A percentile compares a stretch with the other conserved stretches of the same genome.
phyloP scores from a whole-genome alignment of 2,329 filamentous ascomycete genomes.

The Ambrosiella xylebori region DNA sequence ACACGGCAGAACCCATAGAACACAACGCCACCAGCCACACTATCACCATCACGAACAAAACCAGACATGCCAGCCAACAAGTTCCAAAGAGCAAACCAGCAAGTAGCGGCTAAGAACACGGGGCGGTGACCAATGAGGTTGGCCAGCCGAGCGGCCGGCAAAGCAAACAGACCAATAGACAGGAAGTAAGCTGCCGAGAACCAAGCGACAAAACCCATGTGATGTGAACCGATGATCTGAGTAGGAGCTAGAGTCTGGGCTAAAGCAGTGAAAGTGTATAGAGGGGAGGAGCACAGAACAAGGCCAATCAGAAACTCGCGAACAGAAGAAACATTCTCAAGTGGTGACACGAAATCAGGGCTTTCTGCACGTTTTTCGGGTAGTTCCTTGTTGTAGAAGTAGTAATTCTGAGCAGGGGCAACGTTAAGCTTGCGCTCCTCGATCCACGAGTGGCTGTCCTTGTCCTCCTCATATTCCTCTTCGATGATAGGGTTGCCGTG shows the following conservation, averaged over 20 bases:
- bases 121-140: conserved; percentile 39
- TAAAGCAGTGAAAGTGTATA: conserved; percentile 11
- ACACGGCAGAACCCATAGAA: conserved; percentile 23
- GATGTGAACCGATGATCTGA: conserved; percentile 10
- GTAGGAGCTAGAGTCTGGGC: conserved; percentile 12
- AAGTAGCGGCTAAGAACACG: conserved; percentile 34
- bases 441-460: not conserved
- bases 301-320: conserved; percentile 13
- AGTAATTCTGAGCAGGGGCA: not conserved
- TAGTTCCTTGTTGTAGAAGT: not conserved
- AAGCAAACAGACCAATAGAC: conserved; percentile 37
- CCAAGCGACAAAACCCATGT: conserved; percentile 22
- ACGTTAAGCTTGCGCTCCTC: not conserved
- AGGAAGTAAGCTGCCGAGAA: conserved; percentile 39
- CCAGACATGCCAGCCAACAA: conserved; percentile 26
- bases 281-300: conserved; percentile 10
- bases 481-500: conserved; percentile 4
- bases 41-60: conserved; percentile 11
- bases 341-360: not conserved
- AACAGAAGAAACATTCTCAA: conserved; percentile 10
- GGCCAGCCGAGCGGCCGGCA: conserved; percentile 38
- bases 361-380: not conserved
- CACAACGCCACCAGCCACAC: conserved; percentile 28
- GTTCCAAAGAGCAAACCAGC: conserved; percentile 38
- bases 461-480: not conserved